These are phyloP conservation scores for Rhipidocladum racemiflorum DNA, from an alignment of 176 grass and related monocot species.

Conservation along the genomic window DNA sequence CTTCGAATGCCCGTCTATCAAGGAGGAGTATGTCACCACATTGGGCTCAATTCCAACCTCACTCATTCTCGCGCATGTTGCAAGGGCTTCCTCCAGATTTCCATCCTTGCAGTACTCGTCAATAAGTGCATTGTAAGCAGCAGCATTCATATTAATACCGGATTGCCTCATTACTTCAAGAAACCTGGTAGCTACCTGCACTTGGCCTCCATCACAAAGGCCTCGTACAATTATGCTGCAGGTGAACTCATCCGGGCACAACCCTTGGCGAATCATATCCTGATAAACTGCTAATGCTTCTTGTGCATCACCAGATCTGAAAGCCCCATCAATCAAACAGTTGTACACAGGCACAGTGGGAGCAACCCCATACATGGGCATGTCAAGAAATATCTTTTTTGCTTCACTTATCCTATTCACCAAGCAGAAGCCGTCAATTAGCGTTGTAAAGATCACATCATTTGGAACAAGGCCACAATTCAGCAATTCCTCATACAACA, in stretches of 20 bases:
- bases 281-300: constrained; percentile 38
- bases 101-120: constrained; percentile 49
- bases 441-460: constrained; percentile 41
- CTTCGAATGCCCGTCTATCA: constrained; percentile 52
- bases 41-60: constrained; percentile 49
- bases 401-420: constrained; percentile 32
- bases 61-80: constrained; percentile 46
- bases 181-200: constrained; percentile 41
- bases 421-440: constrained; percentile 49
- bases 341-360: constrained; percentile 49
- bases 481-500: constrained; percentile 39
- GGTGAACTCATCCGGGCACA: constrained; percentile 49
- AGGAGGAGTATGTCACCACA: constrained; percentile 54
- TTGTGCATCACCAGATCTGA: constrained; percentile 38
- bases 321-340: constrained; percentile 53
- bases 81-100: constrained; percentile 41
- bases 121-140: constrained; percentile 47
- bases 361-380: constrained; percentile 44
- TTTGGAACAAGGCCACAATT: constrained; percentile 41
- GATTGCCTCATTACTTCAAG: constrained; percentile 36
- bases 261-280: constrained; percentile 33
- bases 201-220: constrained; percentile 41
- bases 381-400: constrained; percentile 33
- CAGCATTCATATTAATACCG: constrained; percentile 42
- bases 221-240: constrained; percentile 57